phyloP scores from a whole-genome alignment of 2,329 filamentous ascomycete genomes.

The Monilinia vaccinii-corymbosi region DNA sequence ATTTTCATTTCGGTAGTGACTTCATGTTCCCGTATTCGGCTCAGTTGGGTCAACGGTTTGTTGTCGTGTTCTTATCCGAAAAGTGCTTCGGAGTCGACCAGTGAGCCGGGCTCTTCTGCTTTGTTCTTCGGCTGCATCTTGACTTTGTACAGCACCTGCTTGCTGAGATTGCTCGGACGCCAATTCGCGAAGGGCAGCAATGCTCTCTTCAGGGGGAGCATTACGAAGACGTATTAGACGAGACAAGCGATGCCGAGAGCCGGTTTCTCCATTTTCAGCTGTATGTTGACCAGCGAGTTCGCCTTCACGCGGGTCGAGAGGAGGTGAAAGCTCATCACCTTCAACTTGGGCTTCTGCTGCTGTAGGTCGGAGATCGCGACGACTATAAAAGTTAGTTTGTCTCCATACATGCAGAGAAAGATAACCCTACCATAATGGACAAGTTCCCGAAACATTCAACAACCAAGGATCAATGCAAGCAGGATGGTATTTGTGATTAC shows the following conservation, averaged over 20 bases:
- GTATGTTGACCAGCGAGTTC: conserved; percentile 28
- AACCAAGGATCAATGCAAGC: conserved; percentile 62
- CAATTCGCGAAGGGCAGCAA: conserved; percentile 46
- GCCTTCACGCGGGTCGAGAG: conserved; percentile 18
- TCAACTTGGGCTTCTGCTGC: conserved; percentile 17
- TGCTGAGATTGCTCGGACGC: conserved; percentile 30
- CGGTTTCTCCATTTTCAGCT: conserved; percentile 29
- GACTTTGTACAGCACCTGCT: conserved; percentile 10
- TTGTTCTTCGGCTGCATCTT: conserved; percentile 19
- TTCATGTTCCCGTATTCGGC: neutral
- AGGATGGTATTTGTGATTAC: conserved; percentile 59
- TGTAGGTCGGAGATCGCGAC: conserved; percentile 31
- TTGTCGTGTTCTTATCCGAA: conserved; percentile 24
- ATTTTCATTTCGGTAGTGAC: neutral
- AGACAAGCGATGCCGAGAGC: conserved; percentile 37
- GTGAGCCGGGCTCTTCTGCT: conserved; percentile 25
- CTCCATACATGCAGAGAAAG: neutral
- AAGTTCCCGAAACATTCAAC: conserved; percentile 60
- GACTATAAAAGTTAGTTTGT: conserved; percentile 23
- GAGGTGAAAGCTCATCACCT: conserved; percentile 23
- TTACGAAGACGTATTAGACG: conserved; percentile 47
- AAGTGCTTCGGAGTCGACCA: conserved; percentile 22
- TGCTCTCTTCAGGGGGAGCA: conserved; percentile 53
- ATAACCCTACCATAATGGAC: conserved; percentile 53
- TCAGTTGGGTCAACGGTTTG: conserved; percentile 7